Evolutionary conservation across 495 filamentous ascomycete genomes (phyloP).

Genomic region (Hypoxylon rickii): DNA sequence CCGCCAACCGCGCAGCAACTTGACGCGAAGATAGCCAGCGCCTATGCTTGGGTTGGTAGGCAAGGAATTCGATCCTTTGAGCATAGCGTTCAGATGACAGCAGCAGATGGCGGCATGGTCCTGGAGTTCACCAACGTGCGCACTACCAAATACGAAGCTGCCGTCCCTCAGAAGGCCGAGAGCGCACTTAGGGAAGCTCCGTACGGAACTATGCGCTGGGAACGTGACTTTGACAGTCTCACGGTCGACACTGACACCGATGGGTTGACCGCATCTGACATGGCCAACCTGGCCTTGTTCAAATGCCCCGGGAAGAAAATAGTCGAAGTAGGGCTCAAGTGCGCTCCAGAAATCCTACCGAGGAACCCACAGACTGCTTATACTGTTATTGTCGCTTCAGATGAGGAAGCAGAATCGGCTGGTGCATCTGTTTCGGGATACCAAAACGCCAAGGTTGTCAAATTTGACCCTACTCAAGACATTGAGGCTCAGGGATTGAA

Average conservation of each 20-base stretch:
- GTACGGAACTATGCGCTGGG: constrained; percentile 26
- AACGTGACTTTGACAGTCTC: constrained; percentile 24
- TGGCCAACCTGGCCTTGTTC: constrained; percentile 20
- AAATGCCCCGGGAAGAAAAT: constrained; percentile 23
- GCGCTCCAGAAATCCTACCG: constrained; percentile 4
- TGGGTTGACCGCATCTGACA: neutral
- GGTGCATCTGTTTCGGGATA: constrained; percentile 2
- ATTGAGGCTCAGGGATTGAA: constrained; percentile 18
- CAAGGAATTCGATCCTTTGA: constrained; percentile 14
- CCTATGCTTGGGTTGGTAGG: constrained; percentile 14
- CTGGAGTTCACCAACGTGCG: constrained; percentile 39
- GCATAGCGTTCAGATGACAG: constrained; percentile 9
- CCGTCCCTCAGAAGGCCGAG: constrained; percentile 34
- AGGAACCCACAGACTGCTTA: constrained; percentile 11
- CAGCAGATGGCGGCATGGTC: constrained; percentile 28
- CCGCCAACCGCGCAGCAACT: constrained; percentile 28
- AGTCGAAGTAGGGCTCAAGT: constrained; percentile 2
- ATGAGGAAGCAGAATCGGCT: constrained; percentile 1
- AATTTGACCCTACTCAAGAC: constrained; percentile 12
- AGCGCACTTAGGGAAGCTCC: constrained; percentile 8
- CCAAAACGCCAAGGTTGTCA: constrained; percentile 19
- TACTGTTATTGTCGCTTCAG: constrained; percentile 1
- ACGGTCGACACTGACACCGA: neutral
- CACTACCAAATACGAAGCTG: constrained; percentile 39
- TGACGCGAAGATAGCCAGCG: constrained; percentile 5